Evolutionary conservation across 768 basidiomycete genomes (phyloP), one percentile per base, ranked within the genome.

Genomic region (Boletus sp.): DNA sequence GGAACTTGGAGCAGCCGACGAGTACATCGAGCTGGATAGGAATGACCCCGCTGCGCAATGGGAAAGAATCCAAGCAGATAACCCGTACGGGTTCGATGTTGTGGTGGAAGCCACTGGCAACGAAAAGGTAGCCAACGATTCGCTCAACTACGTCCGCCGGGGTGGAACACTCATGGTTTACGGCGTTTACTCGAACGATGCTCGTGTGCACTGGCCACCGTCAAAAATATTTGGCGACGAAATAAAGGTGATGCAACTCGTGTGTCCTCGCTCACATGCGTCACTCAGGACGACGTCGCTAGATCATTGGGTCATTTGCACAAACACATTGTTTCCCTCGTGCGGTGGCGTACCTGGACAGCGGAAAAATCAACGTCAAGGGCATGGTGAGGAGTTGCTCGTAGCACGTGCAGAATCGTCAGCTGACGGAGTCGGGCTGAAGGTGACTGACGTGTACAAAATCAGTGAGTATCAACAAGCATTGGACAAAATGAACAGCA

Each of bases 271-370:
- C 47, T 33, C 19, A 10, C 38, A 17, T 17, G 17, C 5, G 9
- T 50, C n/a, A 50, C 30, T 42, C 39, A 51, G 25, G 14, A 29
- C 43, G 49, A 42, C 15, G 43, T n/a, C n/a, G n/a, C 51, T 7
- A 89, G 87, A 90, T 92, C 62, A 87, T 93, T 58, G 88, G 90
- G 11, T 92, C 90, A 0, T 92, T 93, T 75, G 85, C 90, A 5
- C 90, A 92, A 62, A 85, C 83, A 1, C 83, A 78, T 74, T 91
- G 90, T 71, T 93, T 95, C 81, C 90, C 90, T 39, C 83, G 92
- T 7, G 90, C 90, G 5, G 84, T 93, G 41, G 85, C 84, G 3
- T 92, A 93, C 66, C 80, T 93, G 27, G 91, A 94, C 59, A 82
- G 82, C 57, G 87, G 89, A 15, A 93, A 89, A 75, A 76, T 93